Conservation (phyloP, 768 basidiomycete species). For the Suillus discolor region DNA sequence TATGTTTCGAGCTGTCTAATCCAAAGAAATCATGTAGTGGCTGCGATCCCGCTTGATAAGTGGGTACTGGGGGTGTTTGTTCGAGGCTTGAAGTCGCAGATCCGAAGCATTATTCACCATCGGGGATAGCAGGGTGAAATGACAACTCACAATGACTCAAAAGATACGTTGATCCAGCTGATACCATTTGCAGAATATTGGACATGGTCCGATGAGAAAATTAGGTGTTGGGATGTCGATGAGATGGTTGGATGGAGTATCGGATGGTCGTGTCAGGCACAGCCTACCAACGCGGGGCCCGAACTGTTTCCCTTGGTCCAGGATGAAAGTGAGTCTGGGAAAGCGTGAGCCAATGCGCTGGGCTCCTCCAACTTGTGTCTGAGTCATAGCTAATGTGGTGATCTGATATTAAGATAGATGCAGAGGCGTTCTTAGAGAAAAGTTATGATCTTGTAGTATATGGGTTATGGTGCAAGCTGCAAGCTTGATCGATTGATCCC, state of each 20-base stretch:
- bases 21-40: constrained; percentile 73
- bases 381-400: neutral
- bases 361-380: neutral
- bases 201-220: constrained; percentile 53
- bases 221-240: constrained; percentile 61
- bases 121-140: constrained; percentile 3
- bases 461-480: neutral
- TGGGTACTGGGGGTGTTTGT: constrained; percentile 65
- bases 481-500: too few species aligned
- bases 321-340: constrained; percentile 24
- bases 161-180: constrained; percentile 69
- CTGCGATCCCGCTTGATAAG: constrained; percentile 49
- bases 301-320: constrained; percentile 19
- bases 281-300: constrained; percentile 29
- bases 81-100: constrained; percentile 53
- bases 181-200: constrained; percentile 48
- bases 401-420: neutral
- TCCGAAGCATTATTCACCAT: neutral
- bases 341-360: neutral
- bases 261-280: constrained; percentile 18
- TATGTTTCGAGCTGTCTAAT: constrained; percentile 46
- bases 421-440: neutral
- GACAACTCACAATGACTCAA: constrained; percentile 77
- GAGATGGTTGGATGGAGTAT: neutral
- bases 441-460: neutral